Evolutionary conservation across 1,139 yeast species (phyloP), one percentile per base, ranked within the genome.

Genomic region (Meyerozyma sp.): DNA sequence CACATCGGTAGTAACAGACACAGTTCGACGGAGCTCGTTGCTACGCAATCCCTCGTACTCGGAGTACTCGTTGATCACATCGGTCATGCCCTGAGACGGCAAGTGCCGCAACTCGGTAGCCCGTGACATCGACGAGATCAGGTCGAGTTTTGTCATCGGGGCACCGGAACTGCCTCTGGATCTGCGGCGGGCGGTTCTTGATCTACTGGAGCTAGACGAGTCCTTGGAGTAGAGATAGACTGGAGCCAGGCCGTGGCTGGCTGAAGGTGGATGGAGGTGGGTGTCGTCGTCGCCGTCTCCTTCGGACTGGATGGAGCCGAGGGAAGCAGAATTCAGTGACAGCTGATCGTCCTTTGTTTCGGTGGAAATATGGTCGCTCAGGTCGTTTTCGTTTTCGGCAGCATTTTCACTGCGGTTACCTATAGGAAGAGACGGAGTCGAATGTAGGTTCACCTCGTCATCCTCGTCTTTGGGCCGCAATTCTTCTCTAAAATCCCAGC

Each of bases 1-100:
- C 26, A 32, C 32, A 11, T 38, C 44, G 27, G 25, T 36, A 10
- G 43, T 36, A 3, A 32, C 37, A 14, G 46, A 28, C 10, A 41
- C 44, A 8, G 35, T 28, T 10, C 44, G 36, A 6, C 16, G 27
- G 18, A 45, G 23, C 9, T 46, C 50, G n/a, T 32, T 40, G 10
- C 53, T 52, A 43, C 54, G 51, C 62, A 75, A 52, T 44, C 66
- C 43, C 53, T 70, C 72, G 44, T 66, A 73, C 48, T 77, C 79
- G 3, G 83, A 77, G 54, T 81, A 84, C 47, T 81, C 84, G 45
- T 75, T 65, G 40, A 84, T 80, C 30, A 84, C 76, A 55, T 82
- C 85, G 13, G 62, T 53, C 42, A 81, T 72, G 39, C 67, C 77
- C 53, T 82, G 81, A 0, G 84, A 63, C 30, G 73, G 77, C 49